Evolutionary conservation across 192 early-diverging fungal genomes (phyloP).

Genomic region (Podila epigama): DNA sequence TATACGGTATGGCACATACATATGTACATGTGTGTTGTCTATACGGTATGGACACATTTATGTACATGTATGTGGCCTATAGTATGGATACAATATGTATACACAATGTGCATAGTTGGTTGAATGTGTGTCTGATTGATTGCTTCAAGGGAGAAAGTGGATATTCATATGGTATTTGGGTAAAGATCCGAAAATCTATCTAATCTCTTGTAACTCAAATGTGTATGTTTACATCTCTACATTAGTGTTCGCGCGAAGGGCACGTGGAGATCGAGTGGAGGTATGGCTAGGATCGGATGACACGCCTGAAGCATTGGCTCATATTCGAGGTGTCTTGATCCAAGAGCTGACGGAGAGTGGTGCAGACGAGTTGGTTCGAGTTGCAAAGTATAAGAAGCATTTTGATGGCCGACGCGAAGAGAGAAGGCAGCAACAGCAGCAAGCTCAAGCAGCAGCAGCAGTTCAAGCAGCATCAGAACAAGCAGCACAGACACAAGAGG

Average conservation of each 20-base stretch:
- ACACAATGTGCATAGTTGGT: neutral
- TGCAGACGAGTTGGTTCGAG: constrained; percentile 34
- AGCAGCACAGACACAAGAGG: too few species aligned
- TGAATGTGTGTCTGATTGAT: neutral
- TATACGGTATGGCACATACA: too few species aligned
- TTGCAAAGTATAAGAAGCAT: constrained; percentile 49
- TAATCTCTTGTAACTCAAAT: too few species aligned
- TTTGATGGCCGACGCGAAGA: constrained; percentile 37
- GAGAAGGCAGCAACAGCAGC: constrained; percentile 8
- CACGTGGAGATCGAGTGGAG: constrained; percentile 58
- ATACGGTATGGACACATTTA: too few species aligned
- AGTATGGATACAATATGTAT: too few species aligned
- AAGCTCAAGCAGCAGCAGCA: constrained; percentile 3
- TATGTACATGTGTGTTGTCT: too few species aligned
- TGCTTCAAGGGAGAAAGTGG: too few species aligned
- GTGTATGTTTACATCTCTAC: neutral
- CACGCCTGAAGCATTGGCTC: constrained; percentile 37
- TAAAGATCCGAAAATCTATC: neutral
- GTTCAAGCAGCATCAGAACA: neutral
- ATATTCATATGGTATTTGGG: too few species aligned
- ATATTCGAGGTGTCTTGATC: constrained; percentile 35
- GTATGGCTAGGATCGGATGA: constrained; percentile 54
- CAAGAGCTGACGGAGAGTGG: constrained; percentile 36
- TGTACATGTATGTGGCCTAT: neutral
- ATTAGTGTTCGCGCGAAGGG: constrained; percentile 44